A percentile compares a stretch with the other conserved stretches of the same genome.
Evolutionary conservation across 306 rosid species (phyloP).

Genomic region (Cicer bijugum): DNA sequence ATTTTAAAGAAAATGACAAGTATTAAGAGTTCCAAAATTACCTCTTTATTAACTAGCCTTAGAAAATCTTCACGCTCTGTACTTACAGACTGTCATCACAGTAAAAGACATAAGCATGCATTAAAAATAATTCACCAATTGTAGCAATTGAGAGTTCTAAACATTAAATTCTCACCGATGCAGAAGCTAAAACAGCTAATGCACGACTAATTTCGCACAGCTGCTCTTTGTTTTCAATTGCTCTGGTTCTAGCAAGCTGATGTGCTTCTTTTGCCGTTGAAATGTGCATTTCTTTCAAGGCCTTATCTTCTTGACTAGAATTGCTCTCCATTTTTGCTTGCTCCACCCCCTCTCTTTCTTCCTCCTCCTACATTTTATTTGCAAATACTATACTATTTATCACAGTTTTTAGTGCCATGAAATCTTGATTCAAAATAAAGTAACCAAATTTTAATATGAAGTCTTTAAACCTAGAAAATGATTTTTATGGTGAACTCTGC

Average conservation of each 20-base stretch:
- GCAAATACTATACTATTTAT: slow-evolving; percentile 21
- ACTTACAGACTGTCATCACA: slow-evolving; percentile 81
- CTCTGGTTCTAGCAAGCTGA: slow-evolving; percentile 67
- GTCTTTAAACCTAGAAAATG: slow-evolving; percentile 12
- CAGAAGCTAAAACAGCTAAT: slow-evolving; percentile 93
- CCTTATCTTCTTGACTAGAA: slow-evolving; percentile 65
- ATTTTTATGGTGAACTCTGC: slow-evolving; percentile 32
- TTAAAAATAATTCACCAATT: neutral
- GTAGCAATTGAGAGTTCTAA: slow-evolving; percentile 20
- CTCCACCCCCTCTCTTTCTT: slow-evolving; percentile 74
- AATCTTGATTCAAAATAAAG: slow-evolving; percentile 39
- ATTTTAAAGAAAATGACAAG: slow-evolving; percentile 32
- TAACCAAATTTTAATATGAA: slow-evolving; percentile 23
- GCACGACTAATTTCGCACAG: slow-evolving; percentile 93
- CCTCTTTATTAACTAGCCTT: slow-evolving; percentile 93
- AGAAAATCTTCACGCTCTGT: slow-evolving; percentile 95
- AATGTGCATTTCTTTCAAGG: slow-evolving; percentile 74
- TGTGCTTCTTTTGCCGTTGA: slow-evolving; percentile 81
- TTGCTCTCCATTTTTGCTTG: slow-evolving; percentile 64
- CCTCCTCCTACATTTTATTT: slow-evolving; percentile 72
- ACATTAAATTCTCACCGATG: slow-evolving; percentile 76
- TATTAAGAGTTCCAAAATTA: slow-evolving; percentile 44
- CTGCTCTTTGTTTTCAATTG: slow-evolving; percentile 83
- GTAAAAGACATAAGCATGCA: slow-evolving; percentile 20
- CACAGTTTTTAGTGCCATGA: neutral